Evolutionary conservation across 306 rosid species (phyloP).

Genomic region (Cicer pinnatifidum): DNA sequence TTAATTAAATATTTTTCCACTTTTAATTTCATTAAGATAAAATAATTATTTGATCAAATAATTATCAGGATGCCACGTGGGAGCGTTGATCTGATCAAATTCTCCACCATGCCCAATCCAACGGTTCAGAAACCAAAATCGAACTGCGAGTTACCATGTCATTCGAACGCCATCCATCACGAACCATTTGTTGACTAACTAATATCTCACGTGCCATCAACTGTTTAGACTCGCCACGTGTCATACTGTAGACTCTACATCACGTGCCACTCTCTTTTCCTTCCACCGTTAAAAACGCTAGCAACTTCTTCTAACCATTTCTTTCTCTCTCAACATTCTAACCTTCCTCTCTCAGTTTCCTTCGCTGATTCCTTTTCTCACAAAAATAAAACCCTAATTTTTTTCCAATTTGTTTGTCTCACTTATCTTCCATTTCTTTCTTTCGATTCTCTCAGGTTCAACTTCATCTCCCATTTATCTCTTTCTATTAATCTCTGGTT

Average conservation of each 20-base stretch:
- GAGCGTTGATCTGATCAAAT: not conserved
- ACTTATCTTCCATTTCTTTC: conserved; percentile 9
- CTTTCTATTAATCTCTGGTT: conserved; percentile 1
- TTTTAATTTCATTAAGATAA: too few relatives aligned
- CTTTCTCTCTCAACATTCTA: conserved; percentile 37
- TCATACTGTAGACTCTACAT: conserved; percentile 34
- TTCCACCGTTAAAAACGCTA: conserved; percentile 48
- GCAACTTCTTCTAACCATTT: conserved; percentile 30
- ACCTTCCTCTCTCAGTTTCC: conserved; percentile 48
- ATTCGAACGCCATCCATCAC: not conserved
- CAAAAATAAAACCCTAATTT: conserved; percentile 44
- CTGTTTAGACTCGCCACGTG: conserved; percentile 44
- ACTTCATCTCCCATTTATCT: not conserved
- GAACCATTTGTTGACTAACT: not conserved
- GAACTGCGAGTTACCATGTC: not conserved
- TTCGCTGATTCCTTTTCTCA: conserved; percentile 3
- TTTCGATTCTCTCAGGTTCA: conserved; percentile 46
- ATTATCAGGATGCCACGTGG: not conserved
- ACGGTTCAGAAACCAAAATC: not conserved
- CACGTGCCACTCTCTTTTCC: conserved; percentile 48
- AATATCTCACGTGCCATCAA: conserved; percentile 36
- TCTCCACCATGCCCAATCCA: not conserved
- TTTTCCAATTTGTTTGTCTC: conserved; percentile 14
- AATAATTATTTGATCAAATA: too few relatives aligned
- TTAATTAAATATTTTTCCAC: too few relatives aligned